Evolutionary conservation across 768 basidiomycete species (phyloP).

Genomic region (Asterophora parasitica): DNA sequence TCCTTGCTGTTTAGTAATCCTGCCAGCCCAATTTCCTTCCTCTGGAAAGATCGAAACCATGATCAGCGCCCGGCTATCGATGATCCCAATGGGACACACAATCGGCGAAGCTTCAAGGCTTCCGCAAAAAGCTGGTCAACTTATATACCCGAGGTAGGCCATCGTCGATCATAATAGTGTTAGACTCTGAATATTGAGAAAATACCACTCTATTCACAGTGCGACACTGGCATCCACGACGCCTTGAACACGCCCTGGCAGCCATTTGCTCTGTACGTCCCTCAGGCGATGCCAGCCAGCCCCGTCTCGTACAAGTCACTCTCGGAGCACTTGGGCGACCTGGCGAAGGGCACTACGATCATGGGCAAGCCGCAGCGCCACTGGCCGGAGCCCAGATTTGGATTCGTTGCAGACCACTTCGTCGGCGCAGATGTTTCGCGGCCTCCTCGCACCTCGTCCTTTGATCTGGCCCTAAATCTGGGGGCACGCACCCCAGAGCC

Average conservation of each 20-base stretch:
- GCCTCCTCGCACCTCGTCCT: background rate
- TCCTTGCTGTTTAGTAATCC: background rate
- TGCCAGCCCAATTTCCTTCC: background rate
- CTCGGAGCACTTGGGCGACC: background rate
- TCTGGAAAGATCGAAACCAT: background rate
- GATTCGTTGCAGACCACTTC: background rate
- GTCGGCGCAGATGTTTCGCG: background rate
- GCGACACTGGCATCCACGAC: background rate
- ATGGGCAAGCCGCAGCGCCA: background rate
- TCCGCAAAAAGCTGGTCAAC: background rate
- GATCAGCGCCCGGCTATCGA: slow-evolving; percentile 1
- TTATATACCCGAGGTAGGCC: background rate
- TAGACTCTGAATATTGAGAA: no score
- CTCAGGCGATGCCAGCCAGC: background rate
- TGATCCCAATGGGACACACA: background rate
- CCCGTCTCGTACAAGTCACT: background rate
- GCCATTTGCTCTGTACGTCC: background rate
- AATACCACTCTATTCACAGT: background rate
- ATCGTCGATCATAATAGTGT: no score
- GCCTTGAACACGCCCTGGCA: background rate
- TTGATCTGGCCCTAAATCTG: background rate
- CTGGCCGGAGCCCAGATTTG: background rate
- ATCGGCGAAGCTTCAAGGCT: background rate
- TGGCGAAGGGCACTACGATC: background rate
- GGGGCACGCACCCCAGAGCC: background rate